These are phyloP conservation scores for Smallanthus sonchifolius DNA, from an alignment of 129 eudicot species.

Conservation along the genomic window DNA sequence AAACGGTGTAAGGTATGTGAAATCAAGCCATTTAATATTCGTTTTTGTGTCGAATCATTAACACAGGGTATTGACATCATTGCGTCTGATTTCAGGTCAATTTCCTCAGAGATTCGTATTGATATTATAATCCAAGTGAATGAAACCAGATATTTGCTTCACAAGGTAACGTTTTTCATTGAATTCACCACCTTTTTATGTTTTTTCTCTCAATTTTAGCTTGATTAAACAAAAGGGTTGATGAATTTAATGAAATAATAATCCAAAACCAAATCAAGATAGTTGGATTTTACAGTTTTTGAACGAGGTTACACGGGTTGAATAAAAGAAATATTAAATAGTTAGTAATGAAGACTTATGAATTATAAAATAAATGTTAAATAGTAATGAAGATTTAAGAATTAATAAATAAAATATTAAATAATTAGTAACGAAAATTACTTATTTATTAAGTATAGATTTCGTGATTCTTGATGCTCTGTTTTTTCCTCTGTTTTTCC, in stretches of 20 bases:
- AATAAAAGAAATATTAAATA: no score
- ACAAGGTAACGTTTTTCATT: constrained; percentile 54
- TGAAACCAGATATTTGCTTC: constrained; percentile 78
- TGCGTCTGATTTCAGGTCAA: constrained; percentile 47
- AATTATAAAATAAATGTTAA: no score
- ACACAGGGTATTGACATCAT: not conserved
- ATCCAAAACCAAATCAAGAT: not conserved
- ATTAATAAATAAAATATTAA: no score
- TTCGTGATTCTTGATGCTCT: constrained; percentile 17
- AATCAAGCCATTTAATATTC: not conserved
- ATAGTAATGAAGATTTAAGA: no score
- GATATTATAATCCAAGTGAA: constrained; percentile 78
- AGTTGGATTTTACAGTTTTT: no score
- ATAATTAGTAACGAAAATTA: no score
- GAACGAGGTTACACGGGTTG: no score
- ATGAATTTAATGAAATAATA: not conserved
- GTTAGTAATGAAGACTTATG: no score
- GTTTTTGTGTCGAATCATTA: not conserved
- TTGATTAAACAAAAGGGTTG: constrained; percentile 14
- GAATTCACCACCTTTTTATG: not conserved
- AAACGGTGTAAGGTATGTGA: constrained; percentile 69
- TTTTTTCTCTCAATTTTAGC: not conserved
- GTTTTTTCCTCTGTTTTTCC: not conserved
- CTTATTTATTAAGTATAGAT: no score
- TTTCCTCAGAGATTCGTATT: constrained; percentile 69